Evolutionary conservation across 1,139 yeast genomes (phyloP).

Genomic region (Suzukiozyma palmioleophila): DNA sequence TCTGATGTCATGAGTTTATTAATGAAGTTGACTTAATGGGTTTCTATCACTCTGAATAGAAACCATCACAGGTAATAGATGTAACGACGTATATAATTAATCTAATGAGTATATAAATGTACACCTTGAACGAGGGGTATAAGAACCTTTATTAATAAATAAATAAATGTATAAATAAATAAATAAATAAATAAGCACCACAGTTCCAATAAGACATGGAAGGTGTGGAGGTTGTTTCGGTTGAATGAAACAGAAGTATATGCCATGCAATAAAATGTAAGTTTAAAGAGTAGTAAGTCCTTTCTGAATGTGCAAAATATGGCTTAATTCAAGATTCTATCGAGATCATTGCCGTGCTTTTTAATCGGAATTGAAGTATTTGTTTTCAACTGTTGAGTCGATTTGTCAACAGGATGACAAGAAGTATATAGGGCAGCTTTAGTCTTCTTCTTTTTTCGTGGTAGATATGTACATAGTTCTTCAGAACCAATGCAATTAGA

Average conservation of each 20-base stretch:
- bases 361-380: not conserved
- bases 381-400: slow-evolving; percentile 4
- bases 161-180: no score
- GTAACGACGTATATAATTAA: no score
- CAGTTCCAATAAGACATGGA: not conserved
- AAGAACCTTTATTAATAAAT: no score
- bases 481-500: slow-evolving; percentile 20
- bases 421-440: not conserved
- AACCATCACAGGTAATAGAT: not conserved
- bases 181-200: not conserved
- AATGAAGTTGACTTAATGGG: slow-evolving; percentile 25
- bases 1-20: slow-evolving; percentile 28
- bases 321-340: not conserved
- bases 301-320: not conserved
- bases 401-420: slow-evolving; percentile 1
- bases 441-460: slow-evolving; percentile 10
- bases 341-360: not conserved
- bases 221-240: not conserved
- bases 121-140: no score
- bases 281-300: no score
- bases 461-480: slow-evolving; percentile 18
- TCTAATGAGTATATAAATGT: no score
- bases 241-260: no score
- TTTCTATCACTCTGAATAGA: slow-evolving; percentile 7
- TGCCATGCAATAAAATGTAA: no score